phyloP scores from a whole-genome alignment of 139 green algal species.

The Chlamydomonas incerta region DNA sequence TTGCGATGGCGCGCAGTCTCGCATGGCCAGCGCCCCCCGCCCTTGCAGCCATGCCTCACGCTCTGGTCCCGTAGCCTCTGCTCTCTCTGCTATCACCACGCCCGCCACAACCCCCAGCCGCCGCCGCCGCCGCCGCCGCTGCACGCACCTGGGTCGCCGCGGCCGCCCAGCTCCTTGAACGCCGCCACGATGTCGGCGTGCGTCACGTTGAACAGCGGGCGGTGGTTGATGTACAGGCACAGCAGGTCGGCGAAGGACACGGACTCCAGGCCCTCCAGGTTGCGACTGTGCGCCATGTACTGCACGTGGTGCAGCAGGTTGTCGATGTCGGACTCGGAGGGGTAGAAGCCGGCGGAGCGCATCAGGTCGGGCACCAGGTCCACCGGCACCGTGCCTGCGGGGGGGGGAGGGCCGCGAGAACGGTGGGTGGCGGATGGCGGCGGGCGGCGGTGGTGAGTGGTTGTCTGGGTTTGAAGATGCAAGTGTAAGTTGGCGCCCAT shows the following conservation, averaged over 20 bases:
- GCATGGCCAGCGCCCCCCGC: too few relatives aligned
- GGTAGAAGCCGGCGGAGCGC: slow-evolving; percentile 80
- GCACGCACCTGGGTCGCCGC: slow-evolving; percentile 22
- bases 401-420: too few relatives aligned
- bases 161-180: slow-evolving; percentile 64
- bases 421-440: too few relatives aligned
- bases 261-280: slow-evolving; percentile 44
- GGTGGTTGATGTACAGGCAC: slow-evolving; percentile 76
- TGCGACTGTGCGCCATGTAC: slow-evolving; percentile 46
- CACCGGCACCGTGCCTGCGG: slow-evolving; percentile 59
- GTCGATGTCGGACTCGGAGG: slow-evolving; percentile 60
- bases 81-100: too few relatives aligned
- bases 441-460: too few relatives aligned
- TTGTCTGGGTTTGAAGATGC: too few relatives aligned
- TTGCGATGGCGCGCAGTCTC: too few relatives aligned
- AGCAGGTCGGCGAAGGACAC: slow-evolving; percentile 74
- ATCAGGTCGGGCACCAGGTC: slow-evolving; percentile 74
- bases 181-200: slow-evolving; percentile 62
- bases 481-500: too few relatives aligned
- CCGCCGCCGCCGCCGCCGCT: too few relatives aligned
- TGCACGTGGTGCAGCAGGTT: slow-evolving; percentile 56
- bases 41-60: too few relatives aligned
- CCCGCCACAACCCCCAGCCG: too few relatives aligned
- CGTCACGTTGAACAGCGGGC: slow-evolving; percentile 63
- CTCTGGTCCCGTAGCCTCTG: too few relatives aligned